Base-by-base conservation (phyloP, 2,329 filamentous ascomycete species). In the Trichoderma sp. region DNA sequence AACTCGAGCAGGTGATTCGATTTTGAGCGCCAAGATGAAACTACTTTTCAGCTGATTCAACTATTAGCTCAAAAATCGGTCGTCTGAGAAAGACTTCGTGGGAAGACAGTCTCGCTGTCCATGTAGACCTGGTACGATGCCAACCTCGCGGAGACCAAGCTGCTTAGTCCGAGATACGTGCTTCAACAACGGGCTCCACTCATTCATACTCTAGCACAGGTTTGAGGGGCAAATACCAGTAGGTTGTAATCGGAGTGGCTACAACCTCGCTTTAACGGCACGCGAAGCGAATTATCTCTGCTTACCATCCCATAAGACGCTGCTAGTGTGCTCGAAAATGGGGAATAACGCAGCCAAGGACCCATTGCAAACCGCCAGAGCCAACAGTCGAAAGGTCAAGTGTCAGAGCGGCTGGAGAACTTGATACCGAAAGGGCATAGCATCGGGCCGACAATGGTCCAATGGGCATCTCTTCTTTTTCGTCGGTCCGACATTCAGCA, bases 401-500 rank as follows among this genome's bases (percentile, higher is more conserved):
- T 53, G 64, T 67, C 41, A 21, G 27, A 53, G 41, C 16, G 64
- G 64, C 41, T 33, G 21, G 7, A 33, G 5, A 27, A 53, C 21
- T 33, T 18, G 29, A 6, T 8, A 18, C 29, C 7, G n/a, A 71
- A 63, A 31, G 8, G 68, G 68, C 53, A 71, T 71, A 63, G 60
- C 67, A 33, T 72, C 69, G 69, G 69, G 24, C 59, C 69, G 59
- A 65, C 60, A 33, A 11, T 72, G 8, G 59, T n/a, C 74, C 31
- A 72, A 72, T 64, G 9, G 27, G 33, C 11, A 18, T 29, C 29
- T 29, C 11, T 41, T 27, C 14, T 16, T 29, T 21, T 27, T 66
- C 16, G 56, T 74, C 75, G 69, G 69, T 16, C 75, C 75, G 75
- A 76, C 75, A 63, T 74, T 31, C 11, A 45, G 41, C 69, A 41